Conservation (phyloP, 2,329 filamentous ascomycete species). For the Trichophyton mentagrophytes region DNA sequence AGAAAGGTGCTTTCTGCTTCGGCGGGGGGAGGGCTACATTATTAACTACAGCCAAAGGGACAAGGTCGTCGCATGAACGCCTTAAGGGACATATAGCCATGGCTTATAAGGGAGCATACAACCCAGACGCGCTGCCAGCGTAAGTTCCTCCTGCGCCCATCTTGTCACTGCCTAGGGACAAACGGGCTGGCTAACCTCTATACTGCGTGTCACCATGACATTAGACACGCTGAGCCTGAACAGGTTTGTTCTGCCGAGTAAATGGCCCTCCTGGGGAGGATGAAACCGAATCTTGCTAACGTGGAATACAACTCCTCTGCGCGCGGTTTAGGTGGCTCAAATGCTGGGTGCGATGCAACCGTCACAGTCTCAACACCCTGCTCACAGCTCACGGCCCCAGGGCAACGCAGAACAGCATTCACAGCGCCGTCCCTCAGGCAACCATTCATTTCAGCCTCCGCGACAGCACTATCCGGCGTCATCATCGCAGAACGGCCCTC, state of each 20-base stretch:
- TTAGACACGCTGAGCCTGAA: constrained; percentile 63
- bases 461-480: background rate
- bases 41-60: background rate
- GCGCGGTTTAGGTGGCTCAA: constrained; percentile 32
- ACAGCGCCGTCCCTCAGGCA: background rate
- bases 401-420: constrained; percentile 14
- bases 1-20: too few relatives aligned
- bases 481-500: background rate
- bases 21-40: background rate
- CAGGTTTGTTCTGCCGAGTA: constrained; percentile 36
- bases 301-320: background rate
- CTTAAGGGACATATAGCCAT: constrained; percentile 36
- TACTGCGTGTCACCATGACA: constrained; percentile 3
- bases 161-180: background rate
- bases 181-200: background rate
- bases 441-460: background rate
- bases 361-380: constrained; percentile 9
- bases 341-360: constrained; percentile 30
- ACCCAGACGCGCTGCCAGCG: constrained; percentile 90
- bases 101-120: constrained; percentile 89
- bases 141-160: constrained; percentile 35
- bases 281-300: background rate
- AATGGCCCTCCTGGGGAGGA: too few relatives aligned
- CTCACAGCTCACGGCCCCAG: constrained; percentile 11
- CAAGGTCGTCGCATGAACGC: background rate